Evolutionary conservation across 1,284 basidiomycete species (phyloP), one percentile per base, ranked within the genome.

Genomic region (Microbotryum silenes-acaulis): DNA sequence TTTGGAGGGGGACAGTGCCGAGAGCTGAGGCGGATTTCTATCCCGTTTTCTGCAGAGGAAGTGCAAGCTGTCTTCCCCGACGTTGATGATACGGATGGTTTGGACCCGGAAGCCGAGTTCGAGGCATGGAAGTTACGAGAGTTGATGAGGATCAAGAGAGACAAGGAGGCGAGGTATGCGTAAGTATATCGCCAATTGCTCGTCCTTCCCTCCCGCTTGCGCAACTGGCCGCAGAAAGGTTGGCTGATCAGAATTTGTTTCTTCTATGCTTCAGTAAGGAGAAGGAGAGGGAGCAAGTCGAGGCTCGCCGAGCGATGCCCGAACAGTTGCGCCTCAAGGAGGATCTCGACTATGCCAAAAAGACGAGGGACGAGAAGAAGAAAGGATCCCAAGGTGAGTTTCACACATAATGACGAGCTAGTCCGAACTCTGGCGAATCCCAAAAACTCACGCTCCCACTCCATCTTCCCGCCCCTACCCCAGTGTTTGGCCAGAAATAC

Each of bases 41-140:
- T 21, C n/a, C 31, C 31, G 31, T 31, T 5, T 29, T 16, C 29
- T 18, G 29, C 73, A 94, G 90, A 89, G 81, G 88, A 93, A 76
- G 87, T 89, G 67, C 85, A 88, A 60, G 87, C 87, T 21, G 75
- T 86, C 18, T 79, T 87, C 33, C 87, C 88, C 1, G 92, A 97
- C 63, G 82, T 98, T 0, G 93, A 97, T 77, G 96, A 98, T 75
- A 89, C 90, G 1, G 96, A 99, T 73, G 93, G 89, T 1, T 74
- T 93, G 53, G 93, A 98, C 72, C 89, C 92, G 1, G 82, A 83
- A 27, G 86, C 77, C 54, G 96, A 99, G 76, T 99, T 99, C 70
- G 90, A 94, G 72, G 89, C 88, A 1, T 99, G 96, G 96, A 83
- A 92, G 56, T 76, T 94, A 51, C 84, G 96, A 61, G 96, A 99